Base-by-base conservation (phyloP, 2,329 filamentous ascomycete genomes). In the Penicillium sp. region DNA sequence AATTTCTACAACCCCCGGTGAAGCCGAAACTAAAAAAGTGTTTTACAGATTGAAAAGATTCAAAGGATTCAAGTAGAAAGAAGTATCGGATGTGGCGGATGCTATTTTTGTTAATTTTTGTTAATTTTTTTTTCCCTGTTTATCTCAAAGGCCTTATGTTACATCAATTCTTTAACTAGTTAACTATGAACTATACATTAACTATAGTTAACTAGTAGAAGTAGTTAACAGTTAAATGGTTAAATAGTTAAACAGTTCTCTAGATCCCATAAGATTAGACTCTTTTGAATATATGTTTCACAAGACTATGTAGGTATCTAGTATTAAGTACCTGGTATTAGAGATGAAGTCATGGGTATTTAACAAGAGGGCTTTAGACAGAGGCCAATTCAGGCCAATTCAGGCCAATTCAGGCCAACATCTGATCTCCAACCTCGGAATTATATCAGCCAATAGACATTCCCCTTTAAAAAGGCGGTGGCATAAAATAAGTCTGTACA, bases 61-160 rank as follows among this genome's bases (percentile, higher is more conserved):
- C 22, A 22, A 22, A 22, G 22, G 4, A 22, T 22, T 22, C 22
- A 22, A 22, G 22, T 22, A 28, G 11, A 50, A 1, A 43, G 19
- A 35, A 35, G 35, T 30, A 41, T 31, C 53, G 53, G 53, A 55
- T 46, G 48, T 55, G 55, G 52, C 55, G 57, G 56, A 56, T 55
- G 47, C 41, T 40, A 56, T 37, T 49, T 33, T 16, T 17, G 11
- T 28, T 28, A 22, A 3, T 22, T 22, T 44, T 44, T 14, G 5
- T 31, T 17, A 26, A 26, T 48, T 42, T 17, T 17, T 28, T 14
- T n/a, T 38, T 37, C 19, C 22, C n/a, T 38, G 6, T 49, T 49
- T 30, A 28, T 37, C 17, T 37, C 2, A 31, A 40, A 38, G 35
- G 33, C 6, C 25, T 35, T 48, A 12, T 31, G 11, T 31, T 28